These are phyloP conservation scores for Thielaviopsis euricoi DNA, from an alignment of 2,329 filamentous ascomycete genomes.

Conservation along the genomic window DNA sequence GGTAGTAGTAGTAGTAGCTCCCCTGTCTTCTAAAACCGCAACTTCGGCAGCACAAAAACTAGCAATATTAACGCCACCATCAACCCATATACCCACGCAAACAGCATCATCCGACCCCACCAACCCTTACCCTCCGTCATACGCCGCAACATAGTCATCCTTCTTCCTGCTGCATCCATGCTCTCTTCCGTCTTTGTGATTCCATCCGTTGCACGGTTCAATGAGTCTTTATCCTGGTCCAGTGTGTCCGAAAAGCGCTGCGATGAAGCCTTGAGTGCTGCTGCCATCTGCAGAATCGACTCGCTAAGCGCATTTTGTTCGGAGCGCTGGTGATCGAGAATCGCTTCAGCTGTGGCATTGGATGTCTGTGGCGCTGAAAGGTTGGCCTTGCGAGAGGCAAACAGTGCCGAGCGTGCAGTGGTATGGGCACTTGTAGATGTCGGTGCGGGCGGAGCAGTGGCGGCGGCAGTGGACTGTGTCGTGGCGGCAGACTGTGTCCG, in stretches of 20 bases:
- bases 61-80: conserved; percentile 64
- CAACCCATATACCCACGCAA: conserved; percentile 66
- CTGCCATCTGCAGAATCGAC: conserved; percentile 67
- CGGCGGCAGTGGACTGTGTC: background rate
- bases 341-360: conserved; percentile 46
- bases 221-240: conserved; percentile 53
- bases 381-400: conserved; percentile 14
- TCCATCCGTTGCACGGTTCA: conserved; percentile 54
- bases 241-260: conserved; percentile 54
- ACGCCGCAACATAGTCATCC: conserved; percentile 59
- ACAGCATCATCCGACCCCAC: conserved; percentile 71
- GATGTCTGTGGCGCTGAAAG: conserved; percentile 23
- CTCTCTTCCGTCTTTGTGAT: conserved; percentile 61
- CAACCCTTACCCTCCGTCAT: conserved; percentile 84
- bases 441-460: background rate
- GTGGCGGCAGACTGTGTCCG: conserved; percentile 10
- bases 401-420: conserved; percentile 2
- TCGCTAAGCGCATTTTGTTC: conserved; percentile 74
- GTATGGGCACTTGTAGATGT: background rate
- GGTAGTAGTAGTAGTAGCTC: background rate
- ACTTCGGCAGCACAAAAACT: conserved; percentile 75
- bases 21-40: conserved; percentile 48
- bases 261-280: conserved; percentile 59
- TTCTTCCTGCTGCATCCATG: conserved; percentile 58
- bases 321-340: conserved; percentile 58